These are phyloP conservation scores for Bisporella sp. DNA, from an alignment of 2,329 filamentous ascomycete species.

Conservation along the genomic window DNA sequence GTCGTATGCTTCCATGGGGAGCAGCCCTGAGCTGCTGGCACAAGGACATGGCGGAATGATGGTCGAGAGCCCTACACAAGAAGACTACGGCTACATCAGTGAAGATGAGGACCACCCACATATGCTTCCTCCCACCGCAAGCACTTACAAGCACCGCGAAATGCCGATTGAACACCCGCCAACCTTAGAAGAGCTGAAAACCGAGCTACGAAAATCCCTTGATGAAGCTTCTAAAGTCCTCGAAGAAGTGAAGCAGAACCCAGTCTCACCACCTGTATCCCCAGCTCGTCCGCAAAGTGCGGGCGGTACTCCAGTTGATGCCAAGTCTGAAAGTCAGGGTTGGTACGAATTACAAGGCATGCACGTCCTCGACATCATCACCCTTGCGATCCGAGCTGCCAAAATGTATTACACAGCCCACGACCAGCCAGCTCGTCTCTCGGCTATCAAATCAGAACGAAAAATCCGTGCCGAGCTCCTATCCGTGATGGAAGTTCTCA, in stretches of 20 bases:
- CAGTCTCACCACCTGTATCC: conserved; percentile 15
- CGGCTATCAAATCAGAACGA: conserved; percentile 81
- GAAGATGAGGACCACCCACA: conserved; percentile 59
- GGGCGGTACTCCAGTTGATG: conserved; percentile 8
- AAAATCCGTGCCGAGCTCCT: conserved; percentile 79
- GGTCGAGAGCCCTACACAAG: conserved; percentile 32
- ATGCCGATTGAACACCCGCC: conserved; percentile 79
- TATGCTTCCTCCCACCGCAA: conserved; percentile 94
- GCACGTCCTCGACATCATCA: conserved; percentile 87
- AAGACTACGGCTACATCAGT: conserved; percentile 40
- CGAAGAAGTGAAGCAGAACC: conserved; percentile 43
- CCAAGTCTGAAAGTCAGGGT: conserved; percentile 36
- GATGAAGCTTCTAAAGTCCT: conserved; percentile 63
- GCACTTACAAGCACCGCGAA: conserved; percentile 84
- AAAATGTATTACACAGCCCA: conserved; percentile 96
- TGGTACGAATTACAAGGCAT: conserved; percentile 88
- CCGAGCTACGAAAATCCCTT: conserved; percentile 60
- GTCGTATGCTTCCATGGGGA: conserved; percentile 52
- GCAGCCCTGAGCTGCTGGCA: conserved; percentile 47
- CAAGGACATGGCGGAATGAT: conserved; percentile 24
- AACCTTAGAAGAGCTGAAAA: conserved; percentile 70
- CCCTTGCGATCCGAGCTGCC: conserved; percentile 88
- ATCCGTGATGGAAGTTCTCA: conserved; percentile 81
- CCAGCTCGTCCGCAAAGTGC: conserved; percentile 11
- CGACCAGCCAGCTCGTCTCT: conserved; percentile 76